Evolutionary conservation across 495 filamentous ascomycete species (phyloP), one percentile per base, ranked within the genome.

Genomic region (Oleoguttula mirabilis): DNA sequence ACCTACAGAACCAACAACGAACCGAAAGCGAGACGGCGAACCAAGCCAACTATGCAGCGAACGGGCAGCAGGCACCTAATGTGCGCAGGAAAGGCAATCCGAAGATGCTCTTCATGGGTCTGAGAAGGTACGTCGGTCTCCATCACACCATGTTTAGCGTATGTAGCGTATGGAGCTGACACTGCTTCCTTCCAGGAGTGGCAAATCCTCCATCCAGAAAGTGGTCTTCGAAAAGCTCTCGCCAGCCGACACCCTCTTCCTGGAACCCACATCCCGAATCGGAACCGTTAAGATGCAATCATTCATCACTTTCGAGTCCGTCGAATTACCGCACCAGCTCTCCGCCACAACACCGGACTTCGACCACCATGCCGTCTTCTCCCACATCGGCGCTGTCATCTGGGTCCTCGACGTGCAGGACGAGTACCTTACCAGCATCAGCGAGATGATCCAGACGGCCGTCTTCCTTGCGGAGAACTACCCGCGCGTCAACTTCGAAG

Each of bases 371-470:
- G 78, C 81, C 54, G 88, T 95, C 55, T 95, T 98, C 61, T 81
- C 82, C 36, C 84, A 87, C 55, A 79, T 92, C 22, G 90, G 92
- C 3, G 88, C 88, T 3, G 66, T 96, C 21, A 90, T 98, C 43
- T 98, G 92, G 92, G 88, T 98, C 35, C 90, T 98, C 43, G 90
- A 98, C 55, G 88, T 88, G 0, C 88, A 96, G 57, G 90, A 98
- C 55, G 90, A 96, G 48, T 96, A 95, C 55, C 72, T 94, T 30
- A 84, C 94, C 57, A 79, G 86, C 21, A 79, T 96, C 39, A 71
- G 75, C 28, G 77, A 82, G n/a, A 72, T 98, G 10, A 92, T 88
- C 62, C 66, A 71, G 32, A 90, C 84, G 12, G 88, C 95, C 54
- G 60, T 95, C 38, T 78, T 84, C 39, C 76, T 98, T 2, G 84